Percentiles rank a stretch among this genome's conserved stretches.
These are phyloP conservation scores for Starmerella cellae DNA, from an alignment of 805 yeast genomes.

Conservation along the genomic window DNA sequence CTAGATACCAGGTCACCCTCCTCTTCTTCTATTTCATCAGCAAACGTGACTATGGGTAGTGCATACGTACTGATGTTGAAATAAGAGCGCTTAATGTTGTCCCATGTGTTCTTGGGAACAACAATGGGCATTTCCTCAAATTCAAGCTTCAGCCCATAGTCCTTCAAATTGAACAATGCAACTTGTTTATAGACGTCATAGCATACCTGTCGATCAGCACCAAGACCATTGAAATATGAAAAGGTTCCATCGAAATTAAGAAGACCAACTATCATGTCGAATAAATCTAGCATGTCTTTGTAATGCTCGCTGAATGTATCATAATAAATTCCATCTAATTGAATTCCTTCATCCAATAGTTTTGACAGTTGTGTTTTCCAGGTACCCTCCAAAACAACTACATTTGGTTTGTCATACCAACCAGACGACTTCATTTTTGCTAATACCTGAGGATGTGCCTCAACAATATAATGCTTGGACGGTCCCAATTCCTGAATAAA, in stretches of 20 bases:
- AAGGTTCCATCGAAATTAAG: slow-evolving; percentile 71
- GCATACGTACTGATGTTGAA: slow-evolving; percentile 26
- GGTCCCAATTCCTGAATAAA: slow-evolving; percentile 52
- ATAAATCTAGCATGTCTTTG: slow-evolving; percentile 72
- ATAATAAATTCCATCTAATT: slow-evolving; percentile 82
- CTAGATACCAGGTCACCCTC: slow-evolving; percentile 12
- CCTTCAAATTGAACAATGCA: slow-evolving; percentile 63
- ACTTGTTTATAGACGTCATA: slow-evolving; percentile 77
- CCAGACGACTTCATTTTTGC: slow-evolving; percentile 55
- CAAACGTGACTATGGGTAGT: slow-evolving; percentile 24
- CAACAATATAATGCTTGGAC: slow-evolving; percentile 70
- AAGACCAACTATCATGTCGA: slow-evolving; percentile 69
- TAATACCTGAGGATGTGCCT: slow-evolving; percentile 89
- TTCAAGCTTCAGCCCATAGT: slow-evolving; percentile 61
- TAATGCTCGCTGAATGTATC: slow-evolving; percentile 92
- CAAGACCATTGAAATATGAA: slow-evolving; percentile 84
- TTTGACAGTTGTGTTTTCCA: slow-evolving; percentile 77
- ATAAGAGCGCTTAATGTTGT: slow-evolving; percentile 26
- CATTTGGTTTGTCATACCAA: slow-evolving; percentile 66
- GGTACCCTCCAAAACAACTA: slow-evolving; percentile 68
- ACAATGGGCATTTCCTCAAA: slow-evolving; percentile 31
- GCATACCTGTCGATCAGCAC: slow-evolving; percentile 61
- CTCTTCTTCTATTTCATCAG: slow-evolving; percentile 11
- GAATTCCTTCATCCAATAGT: slow-evolving; percentile 50
- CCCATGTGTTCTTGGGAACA: slow-evolving; percentile 29